Evolutionary conservation across 2,329 filamentous ascomycete genomes (phyloP).

Genomic region (Curvularia verruculosa): DNA sequence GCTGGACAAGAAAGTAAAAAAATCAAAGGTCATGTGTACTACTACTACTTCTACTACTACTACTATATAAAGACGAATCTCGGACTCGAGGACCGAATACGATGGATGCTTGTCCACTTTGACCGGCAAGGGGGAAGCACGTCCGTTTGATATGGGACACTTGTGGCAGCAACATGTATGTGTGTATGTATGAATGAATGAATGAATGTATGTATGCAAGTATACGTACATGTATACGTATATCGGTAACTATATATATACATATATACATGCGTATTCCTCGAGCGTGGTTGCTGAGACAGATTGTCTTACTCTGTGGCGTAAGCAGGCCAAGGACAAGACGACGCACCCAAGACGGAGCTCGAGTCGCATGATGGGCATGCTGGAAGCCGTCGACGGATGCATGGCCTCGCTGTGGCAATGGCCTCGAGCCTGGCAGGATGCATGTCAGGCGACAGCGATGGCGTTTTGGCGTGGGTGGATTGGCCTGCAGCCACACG

Average conservation of each 20-base stretch:
- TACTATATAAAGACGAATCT: neutral
- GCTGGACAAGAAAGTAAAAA: neutral
- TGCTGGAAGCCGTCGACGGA: neutral
- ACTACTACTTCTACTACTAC: neutral
- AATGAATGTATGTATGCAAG: too few relatives aligned
- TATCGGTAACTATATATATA: neutral
- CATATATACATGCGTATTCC: neutral
- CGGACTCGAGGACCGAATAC: neutral
- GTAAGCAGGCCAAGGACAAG: neutral
- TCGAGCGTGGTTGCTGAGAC: too few relatives aligned
- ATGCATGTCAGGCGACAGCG: constrained; percentile 31
- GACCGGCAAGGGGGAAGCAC: neutral
- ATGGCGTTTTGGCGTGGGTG: constrained; percentile 30
- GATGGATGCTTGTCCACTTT: neutral
- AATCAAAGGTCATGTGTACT: neutral
- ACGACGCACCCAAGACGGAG: neutral
- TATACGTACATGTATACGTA: neutral
- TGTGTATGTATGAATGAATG: too few relatives aligned
- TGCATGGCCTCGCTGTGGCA: neutral
- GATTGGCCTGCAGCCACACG: constrained; percentile 36
- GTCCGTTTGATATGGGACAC: neutral
- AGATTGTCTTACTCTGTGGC: too few relatives aligned
- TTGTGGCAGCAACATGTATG: neutral
- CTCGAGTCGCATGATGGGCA: neutral
- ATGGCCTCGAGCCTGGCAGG: neutral